Percentiles rank a stretch among this genome's conserved stretches.
These are phyloP conservation scores for Coleophoma crateriformis DNA, from an alignment of 2,329 filamentous ascomycete species.

Conservation along the genomic window DNA sequence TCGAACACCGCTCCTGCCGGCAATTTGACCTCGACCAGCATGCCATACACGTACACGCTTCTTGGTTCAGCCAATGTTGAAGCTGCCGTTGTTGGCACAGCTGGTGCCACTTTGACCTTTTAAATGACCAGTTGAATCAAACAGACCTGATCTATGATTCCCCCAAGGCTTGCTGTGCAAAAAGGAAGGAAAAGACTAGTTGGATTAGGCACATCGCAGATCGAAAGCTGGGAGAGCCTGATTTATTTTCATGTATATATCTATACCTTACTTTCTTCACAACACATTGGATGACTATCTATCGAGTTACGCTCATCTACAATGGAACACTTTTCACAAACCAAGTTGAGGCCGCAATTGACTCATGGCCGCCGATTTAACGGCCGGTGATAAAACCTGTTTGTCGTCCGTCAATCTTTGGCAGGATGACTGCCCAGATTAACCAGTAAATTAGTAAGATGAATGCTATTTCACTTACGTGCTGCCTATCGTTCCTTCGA, in stretches of 20 bases:
- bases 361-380: no score
- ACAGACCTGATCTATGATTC: no score
- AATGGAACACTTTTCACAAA: no score
- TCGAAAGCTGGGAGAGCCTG: no score
- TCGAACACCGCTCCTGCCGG: constrained; percentile 43
- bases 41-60: constrained; percentile 49
- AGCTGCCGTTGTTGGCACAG: constrained; percentile 26
- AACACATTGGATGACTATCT: no score
- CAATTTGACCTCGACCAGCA: constrained; percentile 35
- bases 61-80: constrained; percentile 43
- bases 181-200: no score
- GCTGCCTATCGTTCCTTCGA: constrained; percentile 59
- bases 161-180: no score
- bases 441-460: constrained; percentile 42
- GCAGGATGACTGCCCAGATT: constrained; percentile 46
- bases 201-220: no score
- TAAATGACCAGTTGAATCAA: constrained; percentile 7
- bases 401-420: constrained; percentile 49
- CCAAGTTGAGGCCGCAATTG: no score
- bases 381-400: constrained; percentile 35
- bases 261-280: no score
- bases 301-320: no score
- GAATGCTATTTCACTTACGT: constrained; percentile 32
- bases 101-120: constrained; percentile 28
- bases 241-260: no score